Percentiles rank a stretch among this genome's conserved stretches.
These are phyloP conservation scores for Penicillium sp. DNA, from an alignment of 2,329 filamentous ascomycete genomes.

Conservation along the genomic window DNA sequence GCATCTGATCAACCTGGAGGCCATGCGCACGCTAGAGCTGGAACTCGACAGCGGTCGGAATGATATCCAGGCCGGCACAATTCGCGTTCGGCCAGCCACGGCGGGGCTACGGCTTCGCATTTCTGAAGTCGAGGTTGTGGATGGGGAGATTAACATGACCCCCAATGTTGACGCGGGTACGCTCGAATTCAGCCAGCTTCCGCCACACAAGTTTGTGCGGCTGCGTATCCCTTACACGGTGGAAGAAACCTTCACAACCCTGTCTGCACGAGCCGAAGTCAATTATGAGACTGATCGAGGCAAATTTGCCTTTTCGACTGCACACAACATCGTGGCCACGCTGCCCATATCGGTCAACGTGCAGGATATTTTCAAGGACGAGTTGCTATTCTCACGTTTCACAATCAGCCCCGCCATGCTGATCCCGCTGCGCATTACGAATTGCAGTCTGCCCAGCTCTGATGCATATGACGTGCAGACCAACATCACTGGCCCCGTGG, in stretches of 20 bases:
- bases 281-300: conserved; percentile 69
- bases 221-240: conserved; percentile 78
- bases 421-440: conserved; percentile 72
- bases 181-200: conserved; percentile 45
- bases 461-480: conserved; percentile 61
- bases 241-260: conserved; percentile 71
- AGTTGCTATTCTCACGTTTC: conserved; percentile 82
- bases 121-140: conserved; percentile 49
- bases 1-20: conserved; percentile 75
- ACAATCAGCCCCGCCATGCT: conserved; percentile 79
- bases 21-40: conserved; percentile 75
- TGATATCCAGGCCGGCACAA: conserved; percentile 51
- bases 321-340: conserved; percentile 67
- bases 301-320: conserved; percentile 64
- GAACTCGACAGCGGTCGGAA: conserved; percentile 75
- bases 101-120: conserved; percentile 61
- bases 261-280: conserved; percentile 75
- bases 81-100: conserved; percentile 60
- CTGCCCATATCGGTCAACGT: conserved; percentile 93
- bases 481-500: conserved; percentile 45
- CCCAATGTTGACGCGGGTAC: conserved; percentile 49
- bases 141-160: conserved; percentile 44
- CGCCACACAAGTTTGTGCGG: conserved; percentile 32
- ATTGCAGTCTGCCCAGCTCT: conserved; percentile 70
- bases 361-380: conserved; percentile 89